Conservation (phyloP, 1,284 basidiomycete genomes). For the Cryptococcus sp. region DNA sequence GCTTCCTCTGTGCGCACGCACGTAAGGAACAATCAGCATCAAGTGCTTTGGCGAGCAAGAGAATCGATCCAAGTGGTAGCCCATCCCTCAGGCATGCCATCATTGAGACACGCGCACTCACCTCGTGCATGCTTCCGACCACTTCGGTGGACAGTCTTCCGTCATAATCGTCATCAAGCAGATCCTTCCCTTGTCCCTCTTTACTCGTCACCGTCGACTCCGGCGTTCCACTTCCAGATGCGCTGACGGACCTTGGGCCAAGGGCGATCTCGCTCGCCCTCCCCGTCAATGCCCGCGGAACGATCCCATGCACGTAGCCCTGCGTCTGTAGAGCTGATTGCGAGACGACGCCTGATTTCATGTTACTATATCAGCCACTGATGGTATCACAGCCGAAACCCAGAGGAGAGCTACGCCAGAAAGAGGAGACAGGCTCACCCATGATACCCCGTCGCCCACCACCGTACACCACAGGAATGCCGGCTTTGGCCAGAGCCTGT, state of each 20-base stretch:
- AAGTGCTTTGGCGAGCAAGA: not conserved
- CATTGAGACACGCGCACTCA: conserved; percentile 20
- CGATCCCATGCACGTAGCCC: conserved; percentile 76
- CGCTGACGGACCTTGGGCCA: conserved; percentile 11
- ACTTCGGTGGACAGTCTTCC: conserved; percentile 54
- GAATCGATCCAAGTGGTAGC: not conserved
- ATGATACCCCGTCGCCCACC: conserved; percentile 82
- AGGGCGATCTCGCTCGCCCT: conserved; percentile 42
- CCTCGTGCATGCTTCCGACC: conserved; percentile 85
- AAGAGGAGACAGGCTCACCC: conserved; percentile 55
- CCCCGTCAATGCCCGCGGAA: conserved; percentile 64
- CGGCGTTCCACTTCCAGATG: not conserved
- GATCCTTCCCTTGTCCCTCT: conserved; percentile 43
- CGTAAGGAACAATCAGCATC: not conserved
- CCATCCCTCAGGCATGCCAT: conserved; percentile 1
- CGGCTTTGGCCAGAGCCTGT: conserved; percentile 65
- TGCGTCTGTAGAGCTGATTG: conserved; percentile 66
- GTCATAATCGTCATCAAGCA: conserved; percentile 53
- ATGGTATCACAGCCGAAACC: not conserved
- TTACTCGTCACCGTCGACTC: conserved; percentile 32
- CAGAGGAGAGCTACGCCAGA: not conserved
- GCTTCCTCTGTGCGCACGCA: conserved; percentile 61
- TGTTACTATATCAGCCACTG: too few relatives aligned
- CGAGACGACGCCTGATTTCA: conserved; percentile 63
- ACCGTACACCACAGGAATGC: conserved; percentile 77